phyloP scores from a whole-genome alignment of 805 yeast genomes.

The Candida suzukii region DNA sequence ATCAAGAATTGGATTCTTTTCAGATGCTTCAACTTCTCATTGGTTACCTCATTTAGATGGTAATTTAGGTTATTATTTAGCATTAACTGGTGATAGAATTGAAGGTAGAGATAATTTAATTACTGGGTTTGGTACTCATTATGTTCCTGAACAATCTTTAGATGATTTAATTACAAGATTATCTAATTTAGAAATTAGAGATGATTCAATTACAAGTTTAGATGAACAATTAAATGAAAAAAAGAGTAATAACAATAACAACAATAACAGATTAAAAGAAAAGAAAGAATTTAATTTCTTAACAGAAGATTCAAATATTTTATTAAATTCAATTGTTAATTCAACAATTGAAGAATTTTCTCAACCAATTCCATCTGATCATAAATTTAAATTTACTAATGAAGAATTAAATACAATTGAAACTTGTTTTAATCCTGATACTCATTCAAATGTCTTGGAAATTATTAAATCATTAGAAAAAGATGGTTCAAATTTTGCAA shows the following conservation, averaged over 20 bases:
- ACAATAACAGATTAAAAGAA: too few relatives aligned
- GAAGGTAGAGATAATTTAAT: slow-evolving; percentile 75
- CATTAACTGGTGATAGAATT: slow-evolving; percentile 77
- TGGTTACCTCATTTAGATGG: slow-evolving; percentile 80
- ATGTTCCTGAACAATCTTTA: slow-evolving; percentile 60
- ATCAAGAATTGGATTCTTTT: slow-evolving; percentile 91
- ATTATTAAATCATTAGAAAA: slow-evolving; percentile 45
- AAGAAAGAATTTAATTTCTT: slow-evolving; percentile 11
- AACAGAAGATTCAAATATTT: slow-evolving; percentile 18
- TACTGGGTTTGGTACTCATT: slow-evolving; percentile 88
- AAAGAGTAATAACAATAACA: too few relatives aligned
- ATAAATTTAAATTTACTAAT: slow-evolving; percentile 48
- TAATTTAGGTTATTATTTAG: slow-evolving; percentile 76
- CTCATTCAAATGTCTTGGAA: slow-evolving; percentile 40
- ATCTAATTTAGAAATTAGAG: slow-evolving; percentile 41
- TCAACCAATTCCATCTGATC: slow-evolving; percentile 56
- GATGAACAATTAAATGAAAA: too few relatives aligned
- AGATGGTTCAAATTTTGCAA: slow-evolving; percentile 60
- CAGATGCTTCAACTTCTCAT: slow-evolving; percentile 92
- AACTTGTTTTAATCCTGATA: slow-evolving; percentile 45
- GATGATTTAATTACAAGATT: slow-evolving; percentile 59
- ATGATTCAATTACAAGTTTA: slow-evolving; percentile 14
- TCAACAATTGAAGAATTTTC: slow-evolving; percentile 73
- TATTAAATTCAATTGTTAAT: slow-evolving; percentile 54
- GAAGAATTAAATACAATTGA: slow-evolving; percentile 63